Percentiles rank a stretch among this genome's conserved stretches.
phyloP scores from a whole-genome alignment of 83 land plant species.

The Isoetes engelmannii region DNA sequence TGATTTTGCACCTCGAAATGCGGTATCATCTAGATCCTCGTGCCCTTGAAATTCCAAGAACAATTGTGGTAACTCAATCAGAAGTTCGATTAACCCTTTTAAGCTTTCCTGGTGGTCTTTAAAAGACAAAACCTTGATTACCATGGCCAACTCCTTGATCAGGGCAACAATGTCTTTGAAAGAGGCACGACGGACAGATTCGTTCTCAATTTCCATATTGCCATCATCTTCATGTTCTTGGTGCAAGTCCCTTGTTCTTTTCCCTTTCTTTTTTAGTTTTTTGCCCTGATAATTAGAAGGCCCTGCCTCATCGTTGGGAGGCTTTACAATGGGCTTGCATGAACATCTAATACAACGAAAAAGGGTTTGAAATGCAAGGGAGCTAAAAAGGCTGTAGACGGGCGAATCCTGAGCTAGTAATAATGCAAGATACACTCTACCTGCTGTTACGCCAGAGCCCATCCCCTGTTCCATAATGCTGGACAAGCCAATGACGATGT shows the following conservation, averaged over 20 bases:
- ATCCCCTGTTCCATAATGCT: no score
- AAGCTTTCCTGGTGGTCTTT: slow-evolving; percentile 49
- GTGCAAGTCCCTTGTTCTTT: background rate
- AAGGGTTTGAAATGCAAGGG: no score
- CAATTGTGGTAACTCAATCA: slow-evolving; percentile 41
- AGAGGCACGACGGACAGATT: slow-evolving; percentile 6
- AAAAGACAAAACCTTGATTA: slow-evolving; percentile 43
- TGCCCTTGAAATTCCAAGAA: slow-evolving; percentile 12
- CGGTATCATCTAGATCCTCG: slow-evolving; percentile 16
- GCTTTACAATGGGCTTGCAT: no score
- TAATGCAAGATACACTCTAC: no score
- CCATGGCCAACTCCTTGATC: slow-evolving; percentile 33
- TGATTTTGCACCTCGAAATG: background rate
- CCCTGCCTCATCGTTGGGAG: no score
- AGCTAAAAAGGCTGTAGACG: no score
- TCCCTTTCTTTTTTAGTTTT: slow-evolving; percentile 14
- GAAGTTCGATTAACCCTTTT: slow-evolving; percentile 52
- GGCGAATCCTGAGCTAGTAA: no score
- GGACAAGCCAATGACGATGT: no score
- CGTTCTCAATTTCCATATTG: background rate
- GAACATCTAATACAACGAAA: no score
- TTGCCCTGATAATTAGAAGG: background rate
- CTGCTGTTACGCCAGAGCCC: no score
- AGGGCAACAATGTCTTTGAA: slow-evolving; percentile 29
- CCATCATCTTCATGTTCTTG: background rate